Base-by-base conservation (phyloP, 345 rosid species). In the Gossypium stocksii region DNA sequence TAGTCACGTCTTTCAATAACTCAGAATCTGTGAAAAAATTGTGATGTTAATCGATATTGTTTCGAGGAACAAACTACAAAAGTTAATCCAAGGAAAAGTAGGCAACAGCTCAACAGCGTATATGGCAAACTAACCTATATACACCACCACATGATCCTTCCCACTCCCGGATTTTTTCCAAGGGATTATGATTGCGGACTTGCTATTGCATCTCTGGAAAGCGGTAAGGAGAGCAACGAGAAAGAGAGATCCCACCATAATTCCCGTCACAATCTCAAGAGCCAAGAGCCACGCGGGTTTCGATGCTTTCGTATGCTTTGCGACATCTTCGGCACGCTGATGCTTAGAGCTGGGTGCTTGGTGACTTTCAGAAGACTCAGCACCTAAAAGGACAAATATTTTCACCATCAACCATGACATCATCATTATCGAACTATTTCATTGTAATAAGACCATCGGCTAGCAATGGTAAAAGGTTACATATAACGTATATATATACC, bases 101-200 rank as follows among this genome's bases (percentile, higher is more conserved):
- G 74, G 22, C 15, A 22, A 53, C 7, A 8, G 8, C 22, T n/a
- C 22, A 19, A 51, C 48, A 41, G 25, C 64, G 11, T 66, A 71
- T 27, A 20, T 72, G 74, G 81, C 74, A 68, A 62, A 74, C 87
- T 69, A 79, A 95, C 99, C 99, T 82, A 90, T 72, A 77, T 87
- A 90, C 65, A 90, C 88, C 53, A 89, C 59, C 67, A 85, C 41
- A 65, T 87, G 87, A 38, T 89, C 97, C 88, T 93, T 92, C 83
- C 85, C 89, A 61, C 91, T 91, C 1, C 84, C 79, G 13, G 96
- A 94, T 86, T 94, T 94, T 84, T 91, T 95, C 99, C 98, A 91
- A 62, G 99, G 98, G 61, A 91, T 93, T 77, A 93, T 91, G 77
- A 91, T 79, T 58, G 97, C 86, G 12, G 98, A 77, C 78, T 90